phyloP scores from a whole-genome alignment of 192 early-diverging fungal species.

The Dispira simplex region DNA sequence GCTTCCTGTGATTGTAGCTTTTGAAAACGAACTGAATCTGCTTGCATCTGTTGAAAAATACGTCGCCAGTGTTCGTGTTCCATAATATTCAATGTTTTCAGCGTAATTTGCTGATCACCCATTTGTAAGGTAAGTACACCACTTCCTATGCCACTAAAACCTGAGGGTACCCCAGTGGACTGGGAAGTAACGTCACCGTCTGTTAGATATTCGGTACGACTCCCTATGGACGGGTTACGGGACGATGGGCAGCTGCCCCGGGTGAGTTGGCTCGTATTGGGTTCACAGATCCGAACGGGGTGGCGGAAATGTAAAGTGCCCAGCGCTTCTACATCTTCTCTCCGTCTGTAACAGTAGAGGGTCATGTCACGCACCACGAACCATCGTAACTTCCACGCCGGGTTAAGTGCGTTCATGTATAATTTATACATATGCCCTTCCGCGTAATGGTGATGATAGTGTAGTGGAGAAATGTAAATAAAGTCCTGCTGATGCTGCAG shows the following conservation, averaged over 20 bases:
- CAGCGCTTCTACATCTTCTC: constrained; percentile 18
- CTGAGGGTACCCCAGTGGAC: not conserved
- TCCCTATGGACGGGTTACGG: constrained; percentile 13
- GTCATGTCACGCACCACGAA: constrained; percentile 22
- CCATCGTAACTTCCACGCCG: constrained; percentile 27
- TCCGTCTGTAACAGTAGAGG: constrained; percentile 22
- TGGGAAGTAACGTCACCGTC: constrained; percentile 8
- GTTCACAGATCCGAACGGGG: constrained; percentile 19
- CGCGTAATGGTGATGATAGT: constrained; percentile 29
- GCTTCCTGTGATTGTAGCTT: not conserved
- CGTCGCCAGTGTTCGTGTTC: constrained; percentile 13
- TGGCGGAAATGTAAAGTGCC: constrained; percentile 21
- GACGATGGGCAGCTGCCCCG: constrained; percentile 8
- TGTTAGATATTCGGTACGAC: constrained; percentile 10
- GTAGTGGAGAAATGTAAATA: constrained; percentile 27
- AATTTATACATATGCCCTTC: constrained; percentile 26
- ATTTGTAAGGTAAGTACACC: constrained; percentile 27
- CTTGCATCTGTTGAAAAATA: constrained; percentile 1
- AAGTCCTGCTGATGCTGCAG: constrained; percentile 30
- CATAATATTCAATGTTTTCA: constrained; percentile 1
- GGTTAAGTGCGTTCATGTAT: constrained; percentile 14
- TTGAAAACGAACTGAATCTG: not conserved
- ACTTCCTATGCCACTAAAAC: constrained; percentile 9
- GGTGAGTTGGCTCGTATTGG: constrained; percentile 19
- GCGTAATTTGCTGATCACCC: constrained; percentile 3